phyloP scores from a whole-genome alignment of 768 basidiomycete genomes.

The Auriculariales sp. region DNA sequence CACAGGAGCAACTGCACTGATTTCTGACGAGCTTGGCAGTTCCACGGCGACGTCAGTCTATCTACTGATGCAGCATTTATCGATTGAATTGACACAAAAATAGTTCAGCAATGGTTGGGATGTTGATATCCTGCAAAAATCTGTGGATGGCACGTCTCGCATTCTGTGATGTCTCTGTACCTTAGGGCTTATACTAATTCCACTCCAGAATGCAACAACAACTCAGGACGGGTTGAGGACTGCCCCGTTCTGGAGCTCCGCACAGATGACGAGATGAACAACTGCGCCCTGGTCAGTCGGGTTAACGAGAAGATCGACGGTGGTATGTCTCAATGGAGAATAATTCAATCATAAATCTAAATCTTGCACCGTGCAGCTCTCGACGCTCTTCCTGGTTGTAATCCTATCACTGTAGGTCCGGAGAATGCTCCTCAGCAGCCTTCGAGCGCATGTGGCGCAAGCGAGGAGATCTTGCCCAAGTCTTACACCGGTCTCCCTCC shows the following conservation, averaged over 20 bases:
- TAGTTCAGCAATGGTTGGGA: constrained; percentile 11
- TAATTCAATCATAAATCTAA: too few species aligned
- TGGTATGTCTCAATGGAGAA: background rate
- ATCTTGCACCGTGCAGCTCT: background rate
- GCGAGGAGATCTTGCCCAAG: background rate
- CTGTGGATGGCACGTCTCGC: constrained; percentile 10
- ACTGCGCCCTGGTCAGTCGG: constrained; percentile 7
- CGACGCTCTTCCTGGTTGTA: constrained; percentile 10
- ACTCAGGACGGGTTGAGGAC: constrained; percentile 4
- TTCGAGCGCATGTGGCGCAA: background rate
- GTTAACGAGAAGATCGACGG: constrained; percentile 10
- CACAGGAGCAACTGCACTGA: too few species aligned
- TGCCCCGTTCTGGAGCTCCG: constrained; percentile 10
- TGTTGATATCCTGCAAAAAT: constrained; percentile 6
- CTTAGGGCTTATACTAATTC: too few species aligned
- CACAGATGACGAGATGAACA: background rate
- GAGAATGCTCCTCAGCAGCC: background rate
- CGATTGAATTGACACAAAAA: too few species aligned
- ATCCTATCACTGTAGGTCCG: constrained; percentile 7
- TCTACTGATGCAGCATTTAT: background rate
- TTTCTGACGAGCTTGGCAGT: too few species aligned
- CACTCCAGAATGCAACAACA: background rate
- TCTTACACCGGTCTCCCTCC: background rate
- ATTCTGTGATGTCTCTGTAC: too few species aligned
- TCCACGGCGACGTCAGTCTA: too few species aligned